Base-by-base conservation (phyloP, 1,139 yeast species). In the Suhomyces bribrorum region DNA sequence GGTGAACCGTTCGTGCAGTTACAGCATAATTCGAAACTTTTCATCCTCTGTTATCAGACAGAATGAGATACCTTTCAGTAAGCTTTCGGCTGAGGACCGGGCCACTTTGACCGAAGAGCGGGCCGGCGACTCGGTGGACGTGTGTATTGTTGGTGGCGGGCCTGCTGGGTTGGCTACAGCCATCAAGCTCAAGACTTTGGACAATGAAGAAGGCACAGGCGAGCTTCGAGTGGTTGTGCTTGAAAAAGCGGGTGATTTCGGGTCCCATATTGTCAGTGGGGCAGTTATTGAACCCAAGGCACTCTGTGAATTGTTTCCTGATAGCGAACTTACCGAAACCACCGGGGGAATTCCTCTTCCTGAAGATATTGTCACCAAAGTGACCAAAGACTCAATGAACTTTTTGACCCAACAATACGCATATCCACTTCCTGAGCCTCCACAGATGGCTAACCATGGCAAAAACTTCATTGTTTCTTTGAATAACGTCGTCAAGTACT, bases 101-200 rank as follows among this genome's bases (percentile, higher is more conserved):
- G 77, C 61, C 24, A 46, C 66, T 4, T 62, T 81, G 30, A 63
- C 64, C 3, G 81, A 76, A 46, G 89, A 84, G 46, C 70, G 97
- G 43, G 95, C 86, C 7, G 77, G 74, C 6, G 97, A 92, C 53
- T 75, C 77, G 26, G 96, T 88, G 12, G 98, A 92, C 59, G 95
- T 92, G 14, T 86, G 95, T 54, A 88, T 92, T 34, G 96, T 92
- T 1, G 98, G 98, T 27, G 98, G 95, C 29, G 98, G 98, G 0
- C 97, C 97, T 4, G 95, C 97, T 1, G 98, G 98, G 8, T 70
- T 92, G 39, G 92, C 96, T 1, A 84, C 98, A 1, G 98, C 97
- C 11, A 92, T 92, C 47, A 77, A 78, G 48, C 68, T 89, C 50
- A 92, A 92, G 59, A 96, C 88, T 56, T 66, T 90, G 32, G 97